A percentile compares a stretch with the other conserved stretches of the same genome.
Evolutionary conservation across 192 early-diverging fungal species (phyloP).

Genomic region (Spizellomyces punctatus): DNA sequence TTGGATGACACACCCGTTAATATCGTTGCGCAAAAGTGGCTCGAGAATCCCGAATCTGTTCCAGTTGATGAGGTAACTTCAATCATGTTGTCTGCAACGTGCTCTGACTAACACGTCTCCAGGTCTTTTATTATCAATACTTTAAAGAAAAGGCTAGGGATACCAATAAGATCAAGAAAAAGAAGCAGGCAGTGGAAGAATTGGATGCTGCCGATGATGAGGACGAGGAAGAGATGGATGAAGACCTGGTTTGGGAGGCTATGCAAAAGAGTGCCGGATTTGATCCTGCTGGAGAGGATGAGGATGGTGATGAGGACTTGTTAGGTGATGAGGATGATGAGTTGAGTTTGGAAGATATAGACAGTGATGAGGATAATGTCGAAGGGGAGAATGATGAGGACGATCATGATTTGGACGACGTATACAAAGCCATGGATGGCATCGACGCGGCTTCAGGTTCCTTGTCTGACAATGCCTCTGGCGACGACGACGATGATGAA

Average conservation of each 20-base stretch:
- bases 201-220: conserved; percentile 53
- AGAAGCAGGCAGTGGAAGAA: conserved; percentile 31
- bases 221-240: conserved; percentile 57
- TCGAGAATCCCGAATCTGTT: conserved; percentile 46
- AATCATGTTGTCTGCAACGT: conserved; percentile 4
- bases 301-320: conserved; percentile 28
- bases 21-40: conserved; percentile 56
- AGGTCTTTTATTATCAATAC: conserved; percentile 78
- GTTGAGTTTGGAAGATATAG: conserved; percentile 54
- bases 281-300: conserved; percentile 32
- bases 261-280: conserved; percentile 67
- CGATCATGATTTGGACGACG: conserved; percentile 42
- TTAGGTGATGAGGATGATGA: conserved; percentile 51
- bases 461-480: neutral
- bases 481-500: conserved; percentile 27
- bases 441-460: conserved; percentile 8
- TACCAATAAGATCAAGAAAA: conserved; percentile 36
- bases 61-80: conserved; percentile 70
- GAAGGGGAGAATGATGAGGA: conserved; percentile 41
- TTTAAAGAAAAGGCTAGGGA: conserved; percentile 62
- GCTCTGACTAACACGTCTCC: conserved; percentile 10
- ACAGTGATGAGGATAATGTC: conserved; percentile 38
- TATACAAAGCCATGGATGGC: conserved; percentile 25
- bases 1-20: conserved; percentile 69
- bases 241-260: conserved; percentile 89